A percentile compares a stretch with the other conserved stretches of the same genome.
Evolutionary conservation across 2,329 filamentous ascomycete genomes (phyloP).

Genomic region (Aspergillus sp.): DNA sequence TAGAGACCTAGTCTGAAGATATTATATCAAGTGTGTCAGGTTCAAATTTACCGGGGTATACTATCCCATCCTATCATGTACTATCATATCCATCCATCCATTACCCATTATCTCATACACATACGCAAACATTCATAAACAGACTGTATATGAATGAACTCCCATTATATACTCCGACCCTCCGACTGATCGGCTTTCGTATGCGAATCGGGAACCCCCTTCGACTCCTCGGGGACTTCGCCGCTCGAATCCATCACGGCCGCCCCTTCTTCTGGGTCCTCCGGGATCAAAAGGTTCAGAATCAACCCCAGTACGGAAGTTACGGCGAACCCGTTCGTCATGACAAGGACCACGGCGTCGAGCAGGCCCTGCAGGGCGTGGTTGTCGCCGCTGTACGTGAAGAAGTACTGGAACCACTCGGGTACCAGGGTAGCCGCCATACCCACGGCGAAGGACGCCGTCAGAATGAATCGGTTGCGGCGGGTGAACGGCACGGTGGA

Average conservation of each 20-base stretch:
- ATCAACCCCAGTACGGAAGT: constrained; percentile 71
- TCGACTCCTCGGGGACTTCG: constrained; percentile 4
- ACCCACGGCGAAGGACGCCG: constrained; percentile 60
- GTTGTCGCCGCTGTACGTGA: constrained; percentile 54
- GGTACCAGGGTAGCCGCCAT: constrained; percentile 54
- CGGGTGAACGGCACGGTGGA: constrained; percentile 62
- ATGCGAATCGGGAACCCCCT: background rate
- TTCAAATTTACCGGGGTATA: background rate
- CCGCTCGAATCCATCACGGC: constrained; percentile 24
- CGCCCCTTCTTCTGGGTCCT: constrained; percentile 70
- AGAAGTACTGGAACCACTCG: constrained; percentile 49
- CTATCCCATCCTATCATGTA: background rate
- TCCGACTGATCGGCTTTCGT: background rate
- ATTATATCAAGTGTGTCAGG: too few relatives aligned
- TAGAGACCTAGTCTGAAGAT: too few relatives aligned
- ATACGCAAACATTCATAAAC: background rate
- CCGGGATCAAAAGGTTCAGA: constrained; percentile 70
- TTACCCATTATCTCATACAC: background rate
- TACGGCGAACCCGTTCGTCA: constrained; percentile 63
- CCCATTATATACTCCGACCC: background rate
- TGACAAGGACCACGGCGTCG: constrained; percentile 60
- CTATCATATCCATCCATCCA: background rate
- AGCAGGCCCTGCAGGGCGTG: constrained; percentile 63
- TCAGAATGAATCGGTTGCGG: constrained; percentile 66
- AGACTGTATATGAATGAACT: background rate